A percentile compares a stretch with the other conserved stretches of the same genome.
Evolutionary conservation across 108 stramenopile genomes (phyloP).

Genomic region (Nannochloropsis oceanica): DNA sequence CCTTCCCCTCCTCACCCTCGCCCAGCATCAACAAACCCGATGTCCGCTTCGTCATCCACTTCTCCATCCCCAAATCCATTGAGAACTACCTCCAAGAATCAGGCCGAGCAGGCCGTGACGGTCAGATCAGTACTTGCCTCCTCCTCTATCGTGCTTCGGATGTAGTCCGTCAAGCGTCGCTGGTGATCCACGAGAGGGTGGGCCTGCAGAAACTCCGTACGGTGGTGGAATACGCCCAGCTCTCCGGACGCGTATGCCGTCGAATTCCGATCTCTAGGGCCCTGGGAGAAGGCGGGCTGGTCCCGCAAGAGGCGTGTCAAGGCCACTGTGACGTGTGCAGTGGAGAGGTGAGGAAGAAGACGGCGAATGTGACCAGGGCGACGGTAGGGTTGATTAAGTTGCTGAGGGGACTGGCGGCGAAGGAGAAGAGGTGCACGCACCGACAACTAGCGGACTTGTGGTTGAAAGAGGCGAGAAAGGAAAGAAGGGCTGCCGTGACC

Average conservation of each 20-base stretch:
- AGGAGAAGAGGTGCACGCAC: background rate
- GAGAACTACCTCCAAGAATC: conserved; percentile 93
- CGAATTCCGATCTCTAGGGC: background rate
- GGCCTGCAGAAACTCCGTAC: background rate
- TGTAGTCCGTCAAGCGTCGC: conserved; percentile 12
- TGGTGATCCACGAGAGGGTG: background rate
- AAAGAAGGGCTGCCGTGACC: background rate
- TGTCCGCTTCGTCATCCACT: conserved; percentile 69
- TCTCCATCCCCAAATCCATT: conserved; percentile 65
- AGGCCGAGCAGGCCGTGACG: conserved; percentile 90
- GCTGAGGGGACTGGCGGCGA: background rate
- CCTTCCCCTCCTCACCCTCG: background rate
- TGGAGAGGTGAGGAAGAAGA: background rate
- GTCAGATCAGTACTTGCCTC: conserved; percentile 50
- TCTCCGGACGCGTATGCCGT: background rate
- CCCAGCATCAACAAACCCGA: conserved; percentile 43
- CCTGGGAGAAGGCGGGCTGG: background rate
- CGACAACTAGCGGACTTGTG: background rate
- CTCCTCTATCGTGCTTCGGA: conserved; percentile 36
- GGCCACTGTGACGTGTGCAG: background rate
- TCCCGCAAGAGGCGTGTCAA: background rate
- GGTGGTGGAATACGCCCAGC: background rate
- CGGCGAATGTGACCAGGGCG: background rate
- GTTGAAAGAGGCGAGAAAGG: background rate
- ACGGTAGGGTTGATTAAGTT: background rate